Percentiles rank a stretch among this genome's conserved stretches.
These are phyloP conservation scores for Plenodomus tracheiphilus DNA, from an alignment of 2,329 filamentous ascomycete species.

Conservation along the genomic window DNA sequence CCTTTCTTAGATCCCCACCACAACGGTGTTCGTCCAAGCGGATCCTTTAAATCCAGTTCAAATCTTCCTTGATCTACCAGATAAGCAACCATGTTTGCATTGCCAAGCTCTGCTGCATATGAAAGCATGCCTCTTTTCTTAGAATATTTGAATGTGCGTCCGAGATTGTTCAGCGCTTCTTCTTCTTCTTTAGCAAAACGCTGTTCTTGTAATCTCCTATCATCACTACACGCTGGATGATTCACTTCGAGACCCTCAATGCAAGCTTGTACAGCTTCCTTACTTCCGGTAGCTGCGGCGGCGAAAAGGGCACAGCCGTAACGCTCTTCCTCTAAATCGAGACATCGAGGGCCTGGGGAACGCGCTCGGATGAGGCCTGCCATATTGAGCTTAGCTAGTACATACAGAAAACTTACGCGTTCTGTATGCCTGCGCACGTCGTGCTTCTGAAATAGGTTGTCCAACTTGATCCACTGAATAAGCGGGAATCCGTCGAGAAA, in stretches of 20 bases:
- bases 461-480: slow-evolving; percentile 39
- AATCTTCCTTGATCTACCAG: slow-evolving; percentile 18
- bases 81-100: slow-evolving; percentile 23
- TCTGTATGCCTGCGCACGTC: slow-evolving; percentile 17
- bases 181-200: too few relatives aligned
- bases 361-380: slow-evolving; percentile 34
- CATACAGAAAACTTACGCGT: slow-evolving; percentile 17
- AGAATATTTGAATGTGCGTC: slow-evolving; percentile 14
- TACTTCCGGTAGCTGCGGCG: slow-evolving; percentile 35
- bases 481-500: too few relatives aligned
- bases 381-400: slow-evolving; percentile 26
- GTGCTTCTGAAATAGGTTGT: slow-evolving; percentile 41
- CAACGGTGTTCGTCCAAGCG: slow-evolving; percentile 2
- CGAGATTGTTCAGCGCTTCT: not conserved
- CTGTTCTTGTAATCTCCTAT: not conserved
- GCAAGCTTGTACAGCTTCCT: too few relatives aligned
- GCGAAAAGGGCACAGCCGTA: slow-evolving; percentile 45
- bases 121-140: slow-evolving; percentile 18
- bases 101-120: slow-evolving; percentile 26
- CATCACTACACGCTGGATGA: slow-evolving; percentile 14
- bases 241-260: slow-evolving; percentile 11
- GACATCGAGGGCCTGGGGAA: slow-evolving; percentile 13
- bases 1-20: slow-evolving; percentile 11
- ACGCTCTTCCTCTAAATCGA: slow-evolving; percentile 30
- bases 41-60: slow-evolving; percentile 14